Evolutionary conservation across 2,329 filamentous ascomycete genomes (phyloP).

Genomic region (Ophiocordyceps camponoti-leonardi): DNA sequence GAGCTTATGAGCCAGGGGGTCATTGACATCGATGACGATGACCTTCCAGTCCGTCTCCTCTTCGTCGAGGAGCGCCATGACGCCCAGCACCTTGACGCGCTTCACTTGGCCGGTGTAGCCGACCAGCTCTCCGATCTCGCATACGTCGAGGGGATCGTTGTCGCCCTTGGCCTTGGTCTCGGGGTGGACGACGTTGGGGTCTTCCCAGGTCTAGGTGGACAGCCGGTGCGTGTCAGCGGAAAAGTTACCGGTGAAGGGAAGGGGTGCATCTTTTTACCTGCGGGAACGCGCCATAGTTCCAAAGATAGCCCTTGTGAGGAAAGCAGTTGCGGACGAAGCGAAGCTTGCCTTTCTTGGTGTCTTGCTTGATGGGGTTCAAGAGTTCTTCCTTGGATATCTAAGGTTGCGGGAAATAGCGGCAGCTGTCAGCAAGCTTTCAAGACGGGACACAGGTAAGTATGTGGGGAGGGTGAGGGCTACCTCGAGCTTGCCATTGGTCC

Average conservation of each 20-base stretch:
- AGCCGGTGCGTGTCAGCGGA: neutral
- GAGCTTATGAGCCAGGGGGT: slow-evolving; percentile 88
- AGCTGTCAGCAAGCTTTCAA: slow-evolving; percentile 7
- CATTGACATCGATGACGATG: slow-evolving; percentile 97
- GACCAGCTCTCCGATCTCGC: slow-evolving; percentile 97
- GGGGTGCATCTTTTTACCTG: slow-evolving; percentile 36
- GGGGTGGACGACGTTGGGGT: slow-evolving; percentile 87
- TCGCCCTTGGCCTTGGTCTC: slow-evolving; percentile 99
- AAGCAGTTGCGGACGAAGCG: slow-evolving; percentile 99
- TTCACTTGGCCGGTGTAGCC: slow-evolving; percentile 93
- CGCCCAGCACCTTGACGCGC: slow-evolving; percentile 98
- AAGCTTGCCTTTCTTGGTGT: slow-evolving; percentile 99
- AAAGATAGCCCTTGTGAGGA: slow-evolving; percentile 99
- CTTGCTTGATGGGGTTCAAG: slow-evolving; percentile 98
- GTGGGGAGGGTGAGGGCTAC: slow-evolving; percentile 29
- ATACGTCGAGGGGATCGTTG: slow-evolving; percentile 97
- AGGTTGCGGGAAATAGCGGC: neutral
- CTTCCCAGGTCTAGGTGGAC: slow-evolving; percentile 75
- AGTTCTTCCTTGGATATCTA: slow-evolving; percentile 98
- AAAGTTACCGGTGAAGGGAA: neutral
- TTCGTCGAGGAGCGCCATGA: slow-evolving; percentile 98
- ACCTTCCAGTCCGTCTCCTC: slow-evolving; percentile 99
- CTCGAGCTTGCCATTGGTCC: slow-evolving; percentile 99
- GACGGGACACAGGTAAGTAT: neutral
- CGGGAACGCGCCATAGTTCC: slow-evolving; percentile 99